A percentile compares a stretch with the other conserved stretches of the same genome.
Evolutionary conservation across 2,329 filamentous ascomycete species (phyloP).

Genomic region (Pseudogymnoascus sp.): DNA sequence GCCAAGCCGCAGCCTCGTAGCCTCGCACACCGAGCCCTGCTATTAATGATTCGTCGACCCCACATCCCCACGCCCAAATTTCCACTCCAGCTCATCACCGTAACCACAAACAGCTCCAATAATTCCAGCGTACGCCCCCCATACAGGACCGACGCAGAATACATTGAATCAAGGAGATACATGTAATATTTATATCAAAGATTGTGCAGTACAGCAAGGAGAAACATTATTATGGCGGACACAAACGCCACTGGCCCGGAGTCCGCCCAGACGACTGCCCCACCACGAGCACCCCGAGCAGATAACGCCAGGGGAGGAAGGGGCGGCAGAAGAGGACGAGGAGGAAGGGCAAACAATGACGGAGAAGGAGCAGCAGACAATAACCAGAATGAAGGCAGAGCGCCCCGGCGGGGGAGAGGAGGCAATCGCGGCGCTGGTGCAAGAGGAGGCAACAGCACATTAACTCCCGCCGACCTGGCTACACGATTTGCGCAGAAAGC

Average conservation of each 20-base stretch:
- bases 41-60: conserved; percentile 7
- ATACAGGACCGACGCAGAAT: background rate
- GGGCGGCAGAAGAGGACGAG: conserved; percentile 32
- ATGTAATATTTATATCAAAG: background rate
- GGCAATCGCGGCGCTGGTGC: conserved; percentile 16
- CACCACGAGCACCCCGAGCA: conserved; percentile 21
- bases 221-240: conserved; percentile 6
- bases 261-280: conserved; percentile 1
- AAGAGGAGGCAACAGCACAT: conserved; percentile 13
- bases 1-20: conserved; percentile 7
- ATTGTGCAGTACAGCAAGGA: background rate
- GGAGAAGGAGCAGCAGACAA: conserved; percentile 11
- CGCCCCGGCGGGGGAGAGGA: conserved; percentile 16
- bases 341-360: conserved; percentile 17
- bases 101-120: background rate
- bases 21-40: background rate
- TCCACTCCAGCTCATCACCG: conserved; percentile 6
- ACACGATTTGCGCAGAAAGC: conserved; percentile 13
- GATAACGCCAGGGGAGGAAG: conserved; percentile 32
- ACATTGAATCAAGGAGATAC: background rate
- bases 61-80: conserved; percentile 7
- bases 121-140: background rate
- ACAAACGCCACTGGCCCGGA: background rate
- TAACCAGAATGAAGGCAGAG: conserved; percentile 10
- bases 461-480: conserved; percentile 18